phyloP scores from a whole-genome alignment of 1,284 basidiomycete genomes.

The Sanghuangporus baumii region DNA sequence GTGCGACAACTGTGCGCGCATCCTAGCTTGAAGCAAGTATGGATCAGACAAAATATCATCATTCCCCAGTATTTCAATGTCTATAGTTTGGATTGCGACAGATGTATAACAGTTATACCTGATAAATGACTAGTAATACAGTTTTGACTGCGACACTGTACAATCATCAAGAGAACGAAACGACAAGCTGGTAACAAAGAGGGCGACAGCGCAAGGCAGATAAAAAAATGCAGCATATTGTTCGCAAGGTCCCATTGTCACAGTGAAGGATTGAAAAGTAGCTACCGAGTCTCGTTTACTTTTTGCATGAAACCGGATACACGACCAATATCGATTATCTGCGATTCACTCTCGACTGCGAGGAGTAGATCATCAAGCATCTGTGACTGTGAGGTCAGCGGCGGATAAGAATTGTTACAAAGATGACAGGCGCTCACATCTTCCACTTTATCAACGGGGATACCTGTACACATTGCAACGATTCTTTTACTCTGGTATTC shows the following conservation, averaged over 20 bases:
- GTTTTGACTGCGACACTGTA: constrained; percentile 10
- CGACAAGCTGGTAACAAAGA: neutral
- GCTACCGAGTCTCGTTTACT: constrained; percentile 17
- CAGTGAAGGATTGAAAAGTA: constrained; percentile 2
- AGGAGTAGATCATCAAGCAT: constrained; percentile 85
- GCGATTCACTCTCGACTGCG: constrained; percentile 86
- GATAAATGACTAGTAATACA: constrained; percentile 22
- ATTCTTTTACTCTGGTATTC: constrained; percentile 89
- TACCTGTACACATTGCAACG: constrained; percentile 84
- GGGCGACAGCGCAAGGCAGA: neutral
- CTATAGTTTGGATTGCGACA: neutral
- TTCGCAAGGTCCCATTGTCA: constrained; percentile 3
- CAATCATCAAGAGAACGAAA: constrained; percentile 3
- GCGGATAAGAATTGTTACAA: constrained; percentile 14
- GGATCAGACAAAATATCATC: neutral
- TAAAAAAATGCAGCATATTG: constrained; percentile 3
- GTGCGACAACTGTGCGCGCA: no score
- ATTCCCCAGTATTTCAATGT: neutral
- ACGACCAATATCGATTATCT: constrained; percentile 77
- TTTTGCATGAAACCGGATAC: constrained; percentile 83
- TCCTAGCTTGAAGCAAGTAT: no score
- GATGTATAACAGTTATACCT: constrained; percentile 24
- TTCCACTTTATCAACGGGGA: constrained; percentile 85
- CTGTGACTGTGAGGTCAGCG: constrained; percentile 34
- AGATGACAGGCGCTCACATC: constrained; percentile 52